Evolutionary conservation across 148 eudicot genomes (phyloP), one percentile per base, ranked within the genome.

Genomic region (Fagopyrum esculentum): DNA sequence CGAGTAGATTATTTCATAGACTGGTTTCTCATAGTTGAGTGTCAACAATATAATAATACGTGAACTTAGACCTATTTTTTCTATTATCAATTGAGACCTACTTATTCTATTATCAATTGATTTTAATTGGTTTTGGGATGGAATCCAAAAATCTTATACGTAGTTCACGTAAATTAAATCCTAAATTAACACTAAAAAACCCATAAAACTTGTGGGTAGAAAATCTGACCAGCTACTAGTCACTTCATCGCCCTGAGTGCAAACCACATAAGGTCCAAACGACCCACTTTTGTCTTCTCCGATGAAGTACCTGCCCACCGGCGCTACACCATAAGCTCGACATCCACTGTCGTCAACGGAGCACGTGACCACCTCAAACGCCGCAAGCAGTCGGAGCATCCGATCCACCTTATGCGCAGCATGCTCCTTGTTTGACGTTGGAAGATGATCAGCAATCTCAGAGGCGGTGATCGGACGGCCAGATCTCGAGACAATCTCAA

Each of bases 401-500:
- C 52, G 9, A 0, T 49, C 52, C 52, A 49, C 11, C 52, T 8
- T 49, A 49, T 49, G 11, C 52, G 52, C 52, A 49, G 52, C 52
- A 9, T 49, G 9, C 52, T 49, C 52, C 52, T 49, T 49, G 10
- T 49, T 49, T 12, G 52, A 49, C 11, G 68, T 55, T 3, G 78
- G 60, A 6, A 84, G 57, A 46, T 72, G 48, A 9, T 49, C 78
- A 2, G 75, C 78, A 4, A 87, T 79, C 52, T 86, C 83, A 1
- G 35, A 49, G 0, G 85, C 56, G 8, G 82, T 63, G 6, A 86
- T 75, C 0, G 19, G 4, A n/a, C 19, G 19, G 59, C 45, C 56
- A n/a, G 35, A 30, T 30, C 29, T 79, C 85, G 2, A 76, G 15
- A 84, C 72, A 73, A 81, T 78, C 9, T 77, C 81, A n/a, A 86